Evolutionary conservation across 1,284 basidiomycete species (phyloP).

Genomic region (Microstroma glucosiphilum): DNA sequence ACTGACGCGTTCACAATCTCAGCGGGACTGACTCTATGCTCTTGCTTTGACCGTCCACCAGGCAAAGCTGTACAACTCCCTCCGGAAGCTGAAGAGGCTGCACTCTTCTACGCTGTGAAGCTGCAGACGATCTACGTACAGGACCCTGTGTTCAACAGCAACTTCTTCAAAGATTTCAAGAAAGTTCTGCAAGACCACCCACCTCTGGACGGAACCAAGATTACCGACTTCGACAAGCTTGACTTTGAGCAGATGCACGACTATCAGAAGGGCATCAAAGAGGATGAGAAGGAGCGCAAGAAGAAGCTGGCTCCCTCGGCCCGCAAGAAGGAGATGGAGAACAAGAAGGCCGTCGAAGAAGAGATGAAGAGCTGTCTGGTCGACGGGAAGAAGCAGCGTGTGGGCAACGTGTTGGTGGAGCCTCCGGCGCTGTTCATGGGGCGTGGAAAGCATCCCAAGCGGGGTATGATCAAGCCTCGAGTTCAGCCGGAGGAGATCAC

Average conservation of each 20-base stretch:
- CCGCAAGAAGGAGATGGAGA: constrained; percentile 64
- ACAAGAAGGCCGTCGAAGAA: constrained; percentile 76
- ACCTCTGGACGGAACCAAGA: constrained; percentile 68
- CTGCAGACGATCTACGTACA: constrained; percentile 87
- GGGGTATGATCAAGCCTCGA: constrained; percentile 74
- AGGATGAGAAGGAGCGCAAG: constrained; percentile 84
- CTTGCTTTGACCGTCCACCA: constrained; percentile 45
- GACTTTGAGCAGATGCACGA: constrained; percentile 95
- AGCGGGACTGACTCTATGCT: background rate
- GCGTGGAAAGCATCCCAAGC: constrained; percentile 95
- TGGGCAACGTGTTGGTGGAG: constrained; percentile 96
- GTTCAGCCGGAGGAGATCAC: constrained; percentile 44
- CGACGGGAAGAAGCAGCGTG: constrained; percentile 92
- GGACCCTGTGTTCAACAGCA: constrained; percentile 82
- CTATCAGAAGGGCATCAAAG: constrained; percentile 60
- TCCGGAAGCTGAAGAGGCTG: constrained; percentile 87
- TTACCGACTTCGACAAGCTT: constrained; percentile 72
- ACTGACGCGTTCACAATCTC: background rate
- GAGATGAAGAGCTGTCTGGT: constrained; percentile 79
- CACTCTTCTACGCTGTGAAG: constrained; percentile 90
- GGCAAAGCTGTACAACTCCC: constrained; percentile 74
- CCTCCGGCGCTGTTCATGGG: constrained; percentile 95
- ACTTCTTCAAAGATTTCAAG: constrained; percentile 91
- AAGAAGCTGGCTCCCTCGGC: constrained; percentile 65
- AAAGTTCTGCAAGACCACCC: constrained; percentile 72